These are phyloP conservation scores for Plasmodium vinckei DNA, from an alignment of 169 alveolate species.

Conservation along the genomic window DNA sequence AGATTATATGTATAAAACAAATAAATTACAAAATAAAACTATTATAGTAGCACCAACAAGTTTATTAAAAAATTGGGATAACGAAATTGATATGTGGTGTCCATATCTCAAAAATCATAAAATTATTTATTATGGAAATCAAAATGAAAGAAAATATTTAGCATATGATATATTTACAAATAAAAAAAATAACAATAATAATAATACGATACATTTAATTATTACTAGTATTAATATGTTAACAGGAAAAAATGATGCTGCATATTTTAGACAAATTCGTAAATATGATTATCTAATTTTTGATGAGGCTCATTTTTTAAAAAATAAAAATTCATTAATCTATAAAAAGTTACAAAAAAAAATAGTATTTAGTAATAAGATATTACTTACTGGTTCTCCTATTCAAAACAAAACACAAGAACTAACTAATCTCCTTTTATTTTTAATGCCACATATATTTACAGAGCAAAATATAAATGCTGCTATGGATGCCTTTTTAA, in stretches of 20 bases:
- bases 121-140: constrained; percentile 88
- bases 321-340: constrained; percentile 90
- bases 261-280: constrained; percentile 61
- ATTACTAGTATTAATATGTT: constrained; percentile 66
- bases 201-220: constrained; percentile 24
- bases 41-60: constrained; percentile 89
- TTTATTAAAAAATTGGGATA: constrained; percentile 89
- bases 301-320: constrained; percentile 95
- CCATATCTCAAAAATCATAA: constrained; percentile 85
- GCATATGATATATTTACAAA: constrained; percentile 75
- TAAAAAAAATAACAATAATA: neutral
- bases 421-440: constrained; percentile 89
- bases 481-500: constrained; percentile 84
- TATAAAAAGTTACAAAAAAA: constrained; percentile 88
- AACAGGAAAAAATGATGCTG: constrained; percentile 54
- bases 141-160: constrained; percentile 79
- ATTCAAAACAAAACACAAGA: constrained; percentile 91
- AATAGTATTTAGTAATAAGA: constrained; percentile 87
- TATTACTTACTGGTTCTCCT: constrained; percentile 93
- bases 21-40: constrained; percentile 78
- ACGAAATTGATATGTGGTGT: constrained; percentile 90
- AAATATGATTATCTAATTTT: constrained; percentile 90
- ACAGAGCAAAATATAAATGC: constrained; percentile 82
- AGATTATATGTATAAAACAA: constrained; percentile 66
- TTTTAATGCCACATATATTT: constrained; percentile 92